Conservation (phyloP, 2,329 filamentous ascomycete genomes). For the Penicillium brasilianum region DNA sequence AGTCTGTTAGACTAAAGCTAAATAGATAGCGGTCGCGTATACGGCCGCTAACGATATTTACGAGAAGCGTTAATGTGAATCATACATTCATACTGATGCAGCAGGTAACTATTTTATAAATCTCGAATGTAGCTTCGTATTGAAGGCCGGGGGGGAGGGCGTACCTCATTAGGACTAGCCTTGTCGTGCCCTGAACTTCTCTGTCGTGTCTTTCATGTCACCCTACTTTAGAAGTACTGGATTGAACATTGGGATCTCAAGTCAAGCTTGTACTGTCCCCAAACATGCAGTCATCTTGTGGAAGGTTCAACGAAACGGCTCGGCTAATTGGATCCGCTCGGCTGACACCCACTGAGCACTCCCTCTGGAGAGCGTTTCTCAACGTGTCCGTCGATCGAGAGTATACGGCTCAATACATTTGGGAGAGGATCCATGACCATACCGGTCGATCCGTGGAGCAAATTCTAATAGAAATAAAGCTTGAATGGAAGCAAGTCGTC, state of each 20-base stretch:
- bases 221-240: no score
- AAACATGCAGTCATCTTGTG: not conserved
- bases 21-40: no score
- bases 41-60: no score
- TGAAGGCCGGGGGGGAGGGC: no score
- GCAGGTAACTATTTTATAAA: no score
- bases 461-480: not conserved
- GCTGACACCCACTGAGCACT: constrained; percentile 15
- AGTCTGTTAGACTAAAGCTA: no score
- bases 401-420: not conserved
- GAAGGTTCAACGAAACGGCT: not conserved
- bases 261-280: not conserved
- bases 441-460: not conserved
- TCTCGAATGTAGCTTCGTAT: no score
- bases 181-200: no score
- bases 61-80: no score
- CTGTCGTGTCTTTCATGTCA: no score
- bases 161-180: no score
- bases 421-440: not conserved
- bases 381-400: not conserved
- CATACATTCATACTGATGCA: no score
- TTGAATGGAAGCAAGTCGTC: not conserved
- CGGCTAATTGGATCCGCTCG: constrained; percentile 13
- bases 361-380: not conserved
- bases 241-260: not conserved